Percentiles rank a stretch among this genome's conserved stretches.
phyloP scores from a whole-genome alignment of 2,329 filamentous ascomycete species.

The Monilinia fructicola region DNA sequence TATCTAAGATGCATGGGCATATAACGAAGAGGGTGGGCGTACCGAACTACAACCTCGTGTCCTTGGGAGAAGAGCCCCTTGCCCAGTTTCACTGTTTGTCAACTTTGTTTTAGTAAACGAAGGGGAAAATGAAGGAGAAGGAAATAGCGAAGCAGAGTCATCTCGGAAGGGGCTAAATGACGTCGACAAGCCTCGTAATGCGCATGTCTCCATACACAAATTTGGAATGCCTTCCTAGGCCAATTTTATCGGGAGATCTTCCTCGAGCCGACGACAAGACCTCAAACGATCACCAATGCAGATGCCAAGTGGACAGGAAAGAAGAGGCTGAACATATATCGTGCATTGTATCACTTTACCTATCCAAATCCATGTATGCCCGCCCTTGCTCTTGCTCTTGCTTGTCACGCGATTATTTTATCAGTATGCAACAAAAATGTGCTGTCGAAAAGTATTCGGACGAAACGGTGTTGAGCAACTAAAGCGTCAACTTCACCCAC shows the following conservation, averaged over 20 bases:
- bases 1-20: conserved; percentile 1
- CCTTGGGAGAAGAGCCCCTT: not conserved
- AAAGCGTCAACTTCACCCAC: conserved; percentile 6
- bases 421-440: conserved; percentile 8
- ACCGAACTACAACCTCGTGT: not conserved
- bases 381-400: not conserved
- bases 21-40: not conserved
- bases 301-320: not conserved
- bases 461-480: conserved; percentile 13
- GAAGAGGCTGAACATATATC: not conserved
- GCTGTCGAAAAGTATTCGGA: not conserved
- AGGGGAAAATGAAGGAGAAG: not conserved
- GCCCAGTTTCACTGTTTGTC: not conserved
- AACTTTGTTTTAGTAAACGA: conserved; percentile 1
- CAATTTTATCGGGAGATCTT: not conserved
- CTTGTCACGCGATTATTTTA: conserved; percentile 1
- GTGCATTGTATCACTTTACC: not conserved
- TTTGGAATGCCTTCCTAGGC: not conserved
- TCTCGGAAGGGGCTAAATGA: not conserved
- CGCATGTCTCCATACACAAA: not conserved
- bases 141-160: no score
- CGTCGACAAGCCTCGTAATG: conserved; percentile 1
- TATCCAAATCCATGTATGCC: not conserved
- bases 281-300: not conserved
- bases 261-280: not conserved